Evolutionary conservation across 2,329 filamentous ascomycete species (phyloP).

Genomic region (Aureobasidium vineae): DNA sequence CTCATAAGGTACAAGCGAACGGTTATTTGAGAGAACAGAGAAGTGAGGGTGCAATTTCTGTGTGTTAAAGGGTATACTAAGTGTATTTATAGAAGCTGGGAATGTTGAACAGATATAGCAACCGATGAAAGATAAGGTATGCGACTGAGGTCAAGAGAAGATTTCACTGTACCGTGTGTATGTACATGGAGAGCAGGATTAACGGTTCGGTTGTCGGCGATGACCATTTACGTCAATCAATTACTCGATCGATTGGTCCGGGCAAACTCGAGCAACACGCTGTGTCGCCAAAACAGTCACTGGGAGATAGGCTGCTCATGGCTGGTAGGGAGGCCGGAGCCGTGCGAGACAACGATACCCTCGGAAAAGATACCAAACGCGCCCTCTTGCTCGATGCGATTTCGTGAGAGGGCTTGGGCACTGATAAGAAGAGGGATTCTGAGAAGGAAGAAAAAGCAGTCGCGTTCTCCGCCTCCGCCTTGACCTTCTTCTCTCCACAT

Average conservation of each 20-base stretch:
- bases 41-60: neutral
- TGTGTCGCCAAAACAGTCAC: neutral
- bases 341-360: neutral
- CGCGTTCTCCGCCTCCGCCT: neutral
- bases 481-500: neutral
- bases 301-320: constrained; percentile 4
- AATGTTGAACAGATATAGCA: constrained; percentile 9
- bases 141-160: constrained; percentile 15
- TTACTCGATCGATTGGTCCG: constrained; percentile 14
- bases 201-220: constrained; percentile 23
- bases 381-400: constrained; percentile 25
- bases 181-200: constrained; percentile 1
- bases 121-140: constrained; percentile 18
- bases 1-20: constrained; percentile 29
- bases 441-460: neutral
- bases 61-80: neutral
- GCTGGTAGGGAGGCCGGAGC: constrained; percentile 16
- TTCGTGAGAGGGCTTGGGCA: constrained; percentile 18
- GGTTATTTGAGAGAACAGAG: neutral
- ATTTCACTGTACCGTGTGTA: constrained; percentile 13
- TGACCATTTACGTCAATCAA: constrained; percentile 16
- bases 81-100: neutral
- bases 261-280: neutral
- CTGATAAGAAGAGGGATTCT: constrained; percentile 25
- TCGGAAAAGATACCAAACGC: neutral